Conservation (phyloP, 306 rosid genomes). For the Argentina anserina region DNA sequence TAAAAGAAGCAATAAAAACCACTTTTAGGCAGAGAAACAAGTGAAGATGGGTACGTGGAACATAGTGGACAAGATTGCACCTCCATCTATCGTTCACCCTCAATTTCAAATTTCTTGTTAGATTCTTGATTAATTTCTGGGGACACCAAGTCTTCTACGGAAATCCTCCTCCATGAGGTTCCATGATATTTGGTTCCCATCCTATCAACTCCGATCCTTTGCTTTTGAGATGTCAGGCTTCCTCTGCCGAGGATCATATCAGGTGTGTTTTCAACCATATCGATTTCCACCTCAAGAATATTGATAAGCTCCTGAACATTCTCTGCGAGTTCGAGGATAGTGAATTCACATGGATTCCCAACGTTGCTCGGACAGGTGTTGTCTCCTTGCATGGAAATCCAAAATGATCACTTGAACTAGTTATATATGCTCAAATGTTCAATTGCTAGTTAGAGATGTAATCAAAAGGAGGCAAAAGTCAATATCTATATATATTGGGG, state of each 20-base stretch:
- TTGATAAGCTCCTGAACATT: not conserved
- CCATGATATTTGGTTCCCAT: not conserved
- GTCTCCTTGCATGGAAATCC: not conserved
- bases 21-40: no score
- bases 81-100: no score
- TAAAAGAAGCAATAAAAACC: no score
- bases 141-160: not conserved
- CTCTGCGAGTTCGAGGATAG: not conserved
- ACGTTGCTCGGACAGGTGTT: not conserved
- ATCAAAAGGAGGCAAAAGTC: not conserved
- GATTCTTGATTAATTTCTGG: not conserved
- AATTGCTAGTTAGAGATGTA: no score
- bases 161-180: not conserved
- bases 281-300: not conserved
- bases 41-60: no score
- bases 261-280: not conserved
- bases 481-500: conserved; percentile 1
- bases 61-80: no score
- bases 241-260: not conserved
- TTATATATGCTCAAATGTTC: no score
- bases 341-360: not conserved
- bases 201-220: not conserved
- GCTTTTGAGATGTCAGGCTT: not conserved
- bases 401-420: no score
- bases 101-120: no score